These are phyloP conservation scores for Cladosporium austrohemisphaericum DNA, from an alignment of 2,329 filamentous ascomycete species.

Conservation along the genomic window DNA sequence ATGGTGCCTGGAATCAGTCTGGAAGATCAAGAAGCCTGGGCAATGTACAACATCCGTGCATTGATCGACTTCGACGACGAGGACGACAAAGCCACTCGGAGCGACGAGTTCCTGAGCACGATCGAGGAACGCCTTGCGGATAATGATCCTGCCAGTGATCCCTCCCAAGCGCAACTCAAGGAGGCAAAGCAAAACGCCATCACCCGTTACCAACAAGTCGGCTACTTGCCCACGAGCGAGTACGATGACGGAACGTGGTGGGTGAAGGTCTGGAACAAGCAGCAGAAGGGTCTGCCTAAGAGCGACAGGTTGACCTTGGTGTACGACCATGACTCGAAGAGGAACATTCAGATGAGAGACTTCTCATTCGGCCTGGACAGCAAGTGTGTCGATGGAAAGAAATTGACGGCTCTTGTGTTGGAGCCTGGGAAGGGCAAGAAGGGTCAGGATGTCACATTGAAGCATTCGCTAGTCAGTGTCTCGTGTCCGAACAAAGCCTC, in stretches of 20 bases:
- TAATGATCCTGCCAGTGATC: not conserved
- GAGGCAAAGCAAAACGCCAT: not conserved
- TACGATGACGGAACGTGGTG: conserved; percentile 11
- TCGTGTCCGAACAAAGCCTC: not conserved
- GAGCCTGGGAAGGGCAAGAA: not conserved
- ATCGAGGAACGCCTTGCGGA: conserved; percentile 5
- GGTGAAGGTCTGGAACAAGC: conserved; percentile 3
- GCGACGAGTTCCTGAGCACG: conserved; percentile 2
- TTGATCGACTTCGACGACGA: conserved; percentile 2
- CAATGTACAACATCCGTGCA: conserved; percentile 12
- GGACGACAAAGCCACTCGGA: not conserved
- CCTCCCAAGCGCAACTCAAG: not conserved
- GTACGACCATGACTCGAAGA: conserved; percentile 11
- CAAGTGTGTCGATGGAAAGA: conserved; percentile 5
- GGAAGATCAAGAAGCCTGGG: conserved; percentile 6
- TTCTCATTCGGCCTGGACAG: conserved; percentile 11
- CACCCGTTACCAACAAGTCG: not conserved
- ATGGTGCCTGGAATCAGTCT: conserved; percentile 7
- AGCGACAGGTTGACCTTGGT: conserved; percentile 3
- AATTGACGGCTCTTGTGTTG: conserved; percentile 9
- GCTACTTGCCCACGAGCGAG: conserved; percentile 4
- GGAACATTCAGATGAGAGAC: not conserved
- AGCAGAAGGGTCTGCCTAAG: not conserved
- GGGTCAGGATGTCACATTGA: not conserved
- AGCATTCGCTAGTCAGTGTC: not conserved